Percentiles rank a stretch among this genome's conserved stretches.
phyloP scores from a whole-genome alignment of 805 yeast species.

The Suhomyces sp. region DNA sequence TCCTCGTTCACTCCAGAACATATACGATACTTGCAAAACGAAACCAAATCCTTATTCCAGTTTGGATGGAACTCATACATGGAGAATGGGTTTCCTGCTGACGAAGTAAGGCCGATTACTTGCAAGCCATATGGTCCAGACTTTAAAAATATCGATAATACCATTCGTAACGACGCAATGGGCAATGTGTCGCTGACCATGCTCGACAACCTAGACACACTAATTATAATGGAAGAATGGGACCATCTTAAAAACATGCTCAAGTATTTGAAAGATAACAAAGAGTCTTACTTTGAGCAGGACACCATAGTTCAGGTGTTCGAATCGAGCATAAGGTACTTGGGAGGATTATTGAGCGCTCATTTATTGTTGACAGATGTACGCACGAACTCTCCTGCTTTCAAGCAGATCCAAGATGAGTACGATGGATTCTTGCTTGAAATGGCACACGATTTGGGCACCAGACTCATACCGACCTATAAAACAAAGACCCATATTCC shows the following conservation, averaged over 20 bases:
- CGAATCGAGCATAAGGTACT: constrained; percentile 75
- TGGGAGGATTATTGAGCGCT: constrained; percentile 79
- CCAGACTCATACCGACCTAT: constrained; percentile 67
- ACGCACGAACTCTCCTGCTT: constrained; percentile 2
- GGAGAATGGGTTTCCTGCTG: constrained; percentile 71
- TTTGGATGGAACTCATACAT: constrained; percentile 77
- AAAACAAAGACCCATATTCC: constrained; percentile 66
- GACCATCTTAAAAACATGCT: constrained; percentile 44
- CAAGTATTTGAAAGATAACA: constrained; percentile 27
- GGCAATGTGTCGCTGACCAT: constrained; percentile 81
- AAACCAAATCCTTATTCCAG: constrained; percentile 57
- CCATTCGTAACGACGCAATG: constrained; percentile 72
- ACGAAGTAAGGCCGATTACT: constrained; percentile 72
- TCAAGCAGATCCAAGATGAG: constrained; percentile 19
- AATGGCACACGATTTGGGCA: constrained; percentile 75
- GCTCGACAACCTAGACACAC: constrained; percentile 75
- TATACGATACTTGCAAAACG: constrained; percentile 31
- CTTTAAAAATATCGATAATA: constrained; percentile 47
- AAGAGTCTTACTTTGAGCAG: constrained; percentile 51
- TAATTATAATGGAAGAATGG: constrained; percentile 67
- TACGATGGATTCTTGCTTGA: constrained; percentile 73
- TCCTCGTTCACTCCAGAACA: constrained; percentile 40
- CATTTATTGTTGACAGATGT: constrained; percentile 51
- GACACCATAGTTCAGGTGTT: constrained; percentile 82
- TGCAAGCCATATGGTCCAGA: constrained; percentile 72